Evolutionary conservation across 305 asterid species (phyloP), one percentile per base, ranked within the genome.

Genomic region (Rubia occidens): DNA sequence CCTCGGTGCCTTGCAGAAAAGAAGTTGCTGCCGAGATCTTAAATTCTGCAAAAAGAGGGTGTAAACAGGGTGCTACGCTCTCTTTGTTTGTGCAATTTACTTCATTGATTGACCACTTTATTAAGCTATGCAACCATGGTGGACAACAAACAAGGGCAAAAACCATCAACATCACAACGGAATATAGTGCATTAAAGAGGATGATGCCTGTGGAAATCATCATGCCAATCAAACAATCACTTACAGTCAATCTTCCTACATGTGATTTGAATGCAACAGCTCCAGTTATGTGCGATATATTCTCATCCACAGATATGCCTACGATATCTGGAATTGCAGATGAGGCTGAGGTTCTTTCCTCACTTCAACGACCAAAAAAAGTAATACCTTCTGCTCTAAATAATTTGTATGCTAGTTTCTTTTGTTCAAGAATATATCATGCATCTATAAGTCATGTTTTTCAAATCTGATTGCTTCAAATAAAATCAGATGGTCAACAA

Each of bases 1-100:
- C 99, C 39, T 78, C 96, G 11, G 97, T 94, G 82, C 72, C 93
- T 77, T 87, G 96, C 17, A 88, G 99, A 75, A 86, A 84, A 82
- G 95, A 86, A 49, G 97, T 97, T 80, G 99, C 97, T 68, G 88
- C 97, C 18, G 99, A 94, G 95, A 94, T 94, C 74, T 86, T 94
- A 77, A 87, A 90, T 79, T 95, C 95, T 75, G 99, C 97, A 72
- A 84, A 79, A 80, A 85, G 76, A 80, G 93, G 90, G 78, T 81
- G 93, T 66, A 72, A 53, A 77, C 88, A 84, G 78, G 89, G 86
- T 72, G 86, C 84, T 71, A 60, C 88, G 17, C 86, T 76, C 82
- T 78, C 97, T 70, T 76, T 89, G 90, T 90, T 87, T 80, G 71
- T 71, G 40, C 97, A 90, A 80, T 94, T 94, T 81, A 88, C 99